These are phyloP conservation scores for Neoarthrinium moseri DNA, from an alignment of 2,329 filamentous ascomycete genomes.

Conservation along the genomic window DNA sequence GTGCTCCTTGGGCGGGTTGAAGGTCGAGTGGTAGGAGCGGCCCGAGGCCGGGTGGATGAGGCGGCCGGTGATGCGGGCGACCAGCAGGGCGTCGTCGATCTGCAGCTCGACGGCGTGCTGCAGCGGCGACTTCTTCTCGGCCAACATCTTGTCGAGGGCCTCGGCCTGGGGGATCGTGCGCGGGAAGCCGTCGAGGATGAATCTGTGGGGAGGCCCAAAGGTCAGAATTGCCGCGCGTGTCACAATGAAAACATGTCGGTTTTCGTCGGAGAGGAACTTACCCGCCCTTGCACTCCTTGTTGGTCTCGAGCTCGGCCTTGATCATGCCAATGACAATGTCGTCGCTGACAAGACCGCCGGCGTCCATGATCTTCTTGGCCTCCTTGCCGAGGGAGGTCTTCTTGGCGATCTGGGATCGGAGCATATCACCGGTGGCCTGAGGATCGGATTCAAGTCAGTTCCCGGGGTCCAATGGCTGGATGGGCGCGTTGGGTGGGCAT, in stretches of 20 bases:
- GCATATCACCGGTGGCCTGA: constrained; percentile 98
- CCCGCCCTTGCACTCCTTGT: constrained; percentile 96
- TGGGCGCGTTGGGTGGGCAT: constrained; percentile 46
- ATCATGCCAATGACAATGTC: constrained; percentile 99
- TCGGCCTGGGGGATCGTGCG: constrained; percentile 94
- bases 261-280: constrained; percentile 44
- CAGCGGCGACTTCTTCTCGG: constrained; percentile 73
- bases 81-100: constrained; percentile 91
- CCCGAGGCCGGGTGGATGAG: constrained; percentile 94
- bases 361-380: constrained; percentile 99
- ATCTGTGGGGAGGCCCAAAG: constrained; percentile 62
- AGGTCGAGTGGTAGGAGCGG: constrained; percentile 96
- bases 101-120: constrained; percentile 96
- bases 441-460: too few relatives aligned
- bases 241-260: background rate
- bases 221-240: background rate
- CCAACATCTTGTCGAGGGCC: constrained; percentile 90
- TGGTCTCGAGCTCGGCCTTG: constrained; percentile 91
- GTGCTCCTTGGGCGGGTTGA: constrained; percentile 91
- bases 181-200: constrained; percentile 98
- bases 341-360: constrained; percentile 94
- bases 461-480: too few relatives aligned
- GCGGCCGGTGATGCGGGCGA: constrained; percentile 94
- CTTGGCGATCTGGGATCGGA: constrained; percentile 95
- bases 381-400: constrained; percentile 93